A percentile compares a stretch with the other conserved stretches of the same genome.
phyloP scores from a whole-genome alignment of 108 stramenopile species.

The Bacterosira constricta region DNA sequence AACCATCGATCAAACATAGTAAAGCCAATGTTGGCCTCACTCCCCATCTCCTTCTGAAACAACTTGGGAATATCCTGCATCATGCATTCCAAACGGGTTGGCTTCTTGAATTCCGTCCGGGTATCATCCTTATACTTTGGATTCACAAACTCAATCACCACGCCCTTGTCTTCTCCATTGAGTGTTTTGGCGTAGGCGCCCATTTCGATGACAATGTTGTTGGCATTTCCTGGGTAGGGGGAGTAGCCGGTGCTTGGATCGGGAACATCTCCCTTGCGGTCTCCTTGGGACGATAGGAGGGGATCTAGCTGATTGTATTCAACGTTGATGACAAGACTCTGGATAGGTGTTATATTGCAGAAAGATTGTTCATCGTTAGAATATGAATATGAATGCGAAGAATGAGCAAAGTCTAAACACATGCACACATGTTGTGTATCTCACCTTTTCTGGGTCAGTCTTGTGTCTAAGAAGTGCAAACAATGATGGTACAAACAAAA shows the following conservation, averaged over 20 bases:
- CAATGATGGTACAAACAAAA: no score
- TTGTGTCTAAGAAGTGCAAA: conserved; percentile 63
- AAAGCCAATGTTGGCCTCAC: conserved; percentile 92
- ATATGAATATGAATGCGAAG: no score
- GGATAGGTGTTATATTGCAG: no score
- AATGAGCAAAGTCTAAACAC: no score
- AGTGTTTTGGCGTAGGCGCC: conserved; percentile 80
- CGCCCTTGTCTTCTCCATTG: conserved; percentile 70
- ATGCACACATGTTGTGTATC: no score
- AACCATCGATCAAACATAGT: conserved; percentile 96
- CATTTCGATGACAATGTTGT: conserved; percentile 93
- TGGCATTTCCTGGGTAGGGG: conserved; percentile 96
- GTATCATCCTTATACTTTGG: conserved; percentile 97
- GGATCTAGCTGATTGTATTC: conserved; percentile 98
- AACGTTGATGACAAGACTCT: conserved; percentile 95
- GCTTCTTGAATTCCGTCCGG: conserved; percentile 97
- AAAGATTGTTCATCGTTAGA: no score
- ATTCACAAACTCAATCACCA: conserved; percentile 98
- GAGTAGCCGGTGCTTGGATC: conserved; percentile 90
- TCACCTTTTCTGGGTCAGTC: conserved; percentile 80
- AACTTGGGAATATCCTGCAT: conserved; percentile 98
- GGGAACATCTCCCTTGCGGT: conserved; percentile 90
- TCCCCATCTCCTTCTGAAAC: conserved; percentile 90
- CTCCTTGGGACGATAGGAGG: conserved; percentile 82
- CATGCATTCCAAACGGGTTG: conserved; percentile 94